Conservation (phyloP, 345 rosid genomes). For the Kandelia obovata region DNA sequence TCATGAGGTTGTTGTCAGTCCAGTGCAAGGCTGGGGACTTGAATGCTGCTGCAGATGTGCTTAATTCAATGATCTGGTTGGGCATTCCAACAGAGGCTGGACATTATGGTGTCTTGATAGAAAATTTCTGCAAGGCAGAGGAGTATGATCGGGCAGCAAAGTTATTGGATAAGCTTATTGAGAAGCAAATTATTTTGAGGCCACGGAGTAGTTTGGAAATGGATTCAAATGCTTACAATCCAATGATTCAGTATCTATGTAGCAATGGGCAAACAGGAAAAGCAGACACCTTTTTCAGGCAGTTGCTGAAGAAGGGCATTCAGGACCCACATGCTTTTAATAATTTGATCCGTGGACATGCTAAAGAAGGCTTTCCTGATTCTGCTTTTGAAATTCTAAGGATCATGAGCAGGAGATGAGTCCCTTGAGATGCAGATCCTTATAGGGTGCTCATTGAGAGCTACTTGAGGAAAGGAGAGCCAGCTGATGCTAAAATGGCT, state of each 20-base stretch:
- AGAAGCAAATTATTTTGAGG: conserved; percentile 72
- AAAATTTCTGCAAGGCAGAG: conserved; percentile 66
- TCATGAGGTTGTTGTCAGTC: conserved; percentile 53
- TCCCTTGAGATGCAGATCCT: conserved; percentile 66
- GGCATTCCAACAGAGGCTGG: conserved; percentile 76
- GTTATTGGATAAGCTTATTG: conserved; percentile 67
- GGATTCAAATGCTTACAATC: conserved; percentile 63
- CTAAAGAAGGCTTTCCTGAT: conserved; percentile 78
- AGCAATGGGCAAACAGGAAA: conserved; percentile 62
- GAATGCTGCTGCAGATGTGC: conserved; percentile 68
- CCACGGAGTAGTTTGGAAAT: conserved; percentile 58
- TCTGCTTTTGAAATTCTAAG: conserved; percentile 73
- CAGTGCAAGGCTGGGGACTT: conserved; percentile 63
- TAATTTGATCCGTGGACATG: conserved; percentile 67
- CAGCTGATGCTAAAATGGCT: conserved; percentile 81
- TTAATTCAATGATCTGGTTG: conserved; percentile 69
- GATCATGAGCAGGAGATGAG: conserved; percentile 77
- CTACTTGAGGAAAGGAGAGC: conserved; percentile 87
- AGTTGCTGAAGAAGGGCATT: conserved; percentile 82
- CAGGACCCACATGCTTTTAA: conserved; percentile 67
- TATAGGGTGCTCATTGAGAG: conserved; percentile 70
- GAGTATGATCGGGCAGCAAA: conserved; percentile 61
- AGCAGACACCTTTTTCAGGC: conserved; percentile 82
- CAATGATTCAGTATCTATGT: conserved; percentile 64
- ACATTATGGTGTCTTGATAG: conserved; percentile 74